Percentiles rank a stretch among this genome's conserved stretches.
These are phyloP conservation scores for Leccinum subgranulosum DNA, from an alignment of 768 basidiomycete genomes.

Conservation along the genomic window DNA sequence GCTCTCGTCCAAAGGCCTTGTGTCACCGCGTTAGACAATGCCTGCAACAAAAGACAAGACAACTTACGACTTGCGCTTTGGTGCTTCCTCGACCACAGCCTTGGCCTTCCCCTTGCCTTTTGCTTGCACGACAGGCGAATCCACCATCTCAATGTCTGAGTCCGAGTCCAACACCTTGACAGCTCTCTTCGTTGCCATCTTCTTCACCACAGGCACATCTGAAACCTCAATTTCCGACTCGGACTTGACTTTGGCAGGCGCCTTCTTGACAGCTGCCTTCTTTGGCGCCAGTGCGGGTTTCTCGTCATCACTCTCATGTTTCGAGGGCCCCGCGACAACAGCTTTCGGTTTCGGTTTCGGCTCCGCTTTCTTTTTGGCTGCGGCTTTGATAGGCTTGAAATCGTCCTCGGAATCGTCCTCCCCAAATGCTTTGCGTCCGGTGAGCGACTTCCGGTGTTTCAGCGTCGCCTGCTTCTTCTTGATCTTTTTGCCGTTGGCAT, in stretches of 20 bases:
- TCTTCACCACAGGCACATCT: conserved; percentile 21
- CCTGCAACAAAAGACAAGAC: background rate
- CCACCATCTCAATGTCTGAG: conserved; percentile 34
- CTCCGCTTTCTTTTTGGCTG: conserved; percentile 37
- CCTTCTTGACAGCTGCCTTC: conserved; percentile 33
- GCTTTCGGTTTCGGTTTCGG: conserved; percentile 21
- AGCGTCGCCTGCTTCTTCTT: conserved; percentile 57
- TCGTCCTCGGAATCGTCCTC: conserved; percentile 50
- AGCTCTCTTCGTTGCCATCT: conserved; percentile 18
- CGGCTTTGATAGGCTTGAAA: conserved; percentile 51
- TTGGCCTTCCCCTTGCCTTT: conserved; percentile 49
- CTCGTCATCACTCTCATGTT: conserved; percentile 43
- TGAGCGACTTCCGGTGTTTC: conserved; percentile 50
- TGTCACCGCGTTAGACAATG: conserved; percentile 5
- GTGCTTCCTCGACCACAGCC: conserved; percentile 26
- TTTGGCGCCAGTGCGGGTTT: conserved; percentile 26
- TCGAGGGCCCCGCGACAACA: conserved; percentile 39
- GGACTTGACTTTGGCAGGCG: conserved; percentile 32
- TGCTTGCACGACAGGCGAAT: conserved; percentile 17
- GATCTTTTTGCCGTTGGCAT: conserved; percentile 49
- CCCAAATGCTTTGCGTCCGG: conserved; percentile 37
- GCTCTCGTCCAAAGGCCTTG: conserved; percentile 33
- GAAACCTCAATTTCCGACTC: conserved; percentile 40
- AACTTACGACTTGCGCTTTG: conserved; percentile 71
- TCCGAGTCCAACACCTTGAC: conserved; percentile 34